These are phyloP conservation scores for Colletotrichum endophyticum DNA, from an alignment of 2,329 filamentous ascomycete genomes.

Conservation along the genomic window DNA sequence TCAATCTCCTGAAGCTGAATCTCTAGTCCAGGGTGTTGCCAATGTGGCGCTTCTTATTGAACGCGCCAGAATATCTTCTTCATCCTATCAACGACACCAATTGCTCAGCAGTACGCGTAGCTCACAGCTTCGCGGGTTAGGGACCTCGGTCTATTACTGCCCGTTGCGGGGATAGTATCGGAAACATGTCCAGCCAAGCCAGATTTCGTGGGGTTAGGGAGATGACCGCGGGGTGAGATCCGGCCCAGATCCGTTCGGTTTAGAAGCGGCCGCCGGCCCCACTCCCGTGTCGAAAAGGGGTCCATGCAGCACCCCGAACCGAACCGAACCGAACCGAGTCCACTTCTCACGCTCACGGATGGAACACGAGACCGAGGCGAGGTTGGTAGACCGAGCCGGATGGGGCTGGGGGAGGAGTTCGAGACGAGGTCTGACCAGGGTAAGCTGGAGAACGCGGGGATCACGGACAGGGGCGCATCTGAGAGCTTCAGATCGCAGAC, in stretches of 20 bases:
- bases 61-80: neutral
- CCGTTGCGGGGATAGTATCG: neutral
- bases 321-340: neutral
- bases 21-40: neutral
- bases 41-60: neutral
- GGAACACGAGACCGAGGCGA: neutral
- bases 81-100: neutral
- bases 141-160: neutral
- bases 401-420: neutral
- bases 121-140: neutral
- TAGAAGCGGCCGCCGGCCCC: neutral
- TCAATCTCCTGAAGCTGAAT: neutral
- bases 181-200: neutral
- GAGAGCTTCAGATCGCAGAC: neutral
- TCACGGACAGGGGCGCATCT: neutral
- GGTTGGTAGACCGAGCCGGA: neutral
- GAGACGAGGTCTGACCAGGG: neutral
- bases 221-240: neutral
- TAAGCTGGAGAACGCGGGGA: neutral
- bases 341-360: neutral
- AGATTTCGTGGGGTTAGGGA: neutral
- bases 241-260: neutral
- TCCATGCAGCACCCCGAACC: neutral
- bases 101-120: neutral
- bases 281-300: neutral